These are phyloP conservation scores for Fragaria ananassa DNA, from an alignment of 306 rosid species.

Conservation along the genomic window DNA sequence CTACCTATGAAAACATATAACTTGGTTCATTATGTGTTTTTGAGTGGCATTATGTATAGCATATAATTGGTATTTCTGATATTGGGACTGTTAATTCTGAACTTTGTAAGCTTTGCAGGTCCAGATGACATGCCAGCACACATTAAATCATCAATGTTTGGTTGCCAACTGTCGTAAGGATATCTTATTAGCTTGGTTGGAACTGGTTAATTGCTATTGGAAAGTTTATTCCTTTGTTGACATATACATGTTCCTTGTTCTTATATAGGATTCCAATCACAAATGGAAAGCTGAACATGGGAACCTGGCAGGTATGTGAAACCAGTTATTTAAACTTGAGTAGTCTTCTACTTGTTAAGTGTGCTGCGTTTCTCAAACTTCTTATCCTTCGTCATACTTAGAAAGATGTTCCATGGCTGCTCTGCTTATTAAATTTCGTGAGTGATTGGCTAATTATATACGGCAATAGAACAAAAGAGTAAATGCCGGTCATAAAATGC, in stretches of 20 bases:
- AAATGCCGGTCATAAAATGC: not conserved
- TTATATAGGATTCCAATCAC: constrained; percentile 76
- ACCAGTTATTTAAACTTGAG: not conserved
- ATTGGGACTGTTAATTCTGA: not conserved
- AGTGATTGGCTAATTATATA: not conserved
- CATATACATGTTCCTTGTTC: constrained; percentile 21
- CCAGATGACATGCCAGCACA: constrained; percentile 99
- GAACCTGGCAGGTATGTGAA: constrained; percentile 89
- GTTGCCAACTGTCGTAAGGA: constrained; percentile 71
- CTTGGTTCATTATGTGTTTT: not conserved
- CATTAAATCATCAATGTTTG: constrained; percentile 94
- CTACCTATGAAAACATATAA: not conserved
- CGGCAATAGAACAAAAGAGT: not conserved
- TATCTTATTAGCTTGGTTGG: constrained; percentile 11
- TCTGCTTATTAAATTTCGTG: not conserved
- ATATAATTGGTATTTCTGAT: not conserved
- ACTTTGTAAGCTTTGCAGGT: constrained; percentile 51
- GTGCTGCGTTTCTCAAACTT: not conserved
- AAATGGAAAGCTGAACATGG: constrained; percentile 92
- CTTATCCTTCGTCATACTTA: not conserved
- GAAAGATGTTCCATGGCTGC: not conserved
- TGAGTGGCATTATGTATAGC: not conserved
- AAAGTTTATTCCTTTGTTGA: constrained; percentile 7
- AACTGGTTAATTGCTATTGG: constrained; percentile 18
- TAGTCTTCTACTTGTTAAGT: not conserved